Conservation (phyloP, 345 rosid genomes). For the Lagerstroemia speciosa region DNA sequence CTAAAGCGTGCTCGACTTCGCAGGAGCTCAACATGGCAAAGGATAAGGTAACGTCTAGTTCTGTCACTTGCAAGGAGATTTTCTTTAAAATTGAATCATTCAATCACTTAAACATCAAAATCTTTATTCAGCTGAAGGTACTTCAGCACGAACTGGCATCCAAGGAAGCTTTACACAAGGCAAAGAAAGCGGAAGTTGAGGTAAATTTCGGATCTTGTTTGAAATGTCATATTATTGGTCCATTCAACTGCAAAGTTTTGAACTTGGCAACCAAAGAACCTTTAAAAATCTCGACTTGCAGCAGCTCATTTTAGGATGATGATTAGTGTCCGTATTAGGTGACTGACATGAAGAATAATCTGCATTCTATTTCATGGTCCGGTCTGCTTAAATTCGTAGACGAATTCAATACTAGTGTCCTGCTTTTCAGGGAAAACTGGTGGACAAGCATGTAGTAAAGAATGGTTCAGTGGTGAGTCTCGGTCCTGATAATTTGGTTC, state of each 20-base stretch:
- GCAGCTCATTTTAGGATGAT: no score
- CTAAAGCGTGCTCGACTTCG: background rate
- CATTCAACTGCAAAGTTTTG: background rate
- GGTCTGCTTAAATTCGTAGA: background rate
- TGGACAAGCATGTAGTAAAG: background rate
- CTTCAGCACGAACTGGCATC: slow-evolving; percentile 49
- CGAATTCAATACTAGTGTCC: background rate
- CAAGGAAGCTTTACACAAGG: slow-evolving; percentile 46
- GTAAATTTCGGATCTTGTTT: background rate
- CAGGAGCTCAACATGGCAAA: slow-evolving; percentile 57
- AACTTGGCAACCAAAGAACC: background rate
- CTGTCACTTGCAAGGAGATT: background rate
- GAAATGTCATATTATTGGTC: no score
- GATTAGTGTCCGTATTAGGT: no score
- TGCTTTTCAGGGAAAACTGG: background rate
- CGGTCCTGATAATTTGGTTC: background rate
- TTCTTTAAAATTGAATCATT: background rate
- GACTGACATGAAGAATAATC: background rate
- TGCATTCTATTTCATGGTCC: background rate
- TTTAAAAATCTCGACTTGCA: no score
- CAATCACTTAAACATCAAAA: no score
- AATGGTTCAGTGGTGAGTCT: background rate
- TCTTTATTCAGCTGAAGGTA: slow-evolving; percentile 29
- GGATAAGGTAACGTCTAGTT: slow-evolving; percentile 27
- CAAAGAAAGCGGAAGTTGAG: slow-evolving; percentile 13